Percentiles rank a stretch among this genome's conserved stretches.
Evolutionary conservation across 176 grass and related monocot genomes (phyloP).

Genomic region (Eragrostis nindensis): DNA sequence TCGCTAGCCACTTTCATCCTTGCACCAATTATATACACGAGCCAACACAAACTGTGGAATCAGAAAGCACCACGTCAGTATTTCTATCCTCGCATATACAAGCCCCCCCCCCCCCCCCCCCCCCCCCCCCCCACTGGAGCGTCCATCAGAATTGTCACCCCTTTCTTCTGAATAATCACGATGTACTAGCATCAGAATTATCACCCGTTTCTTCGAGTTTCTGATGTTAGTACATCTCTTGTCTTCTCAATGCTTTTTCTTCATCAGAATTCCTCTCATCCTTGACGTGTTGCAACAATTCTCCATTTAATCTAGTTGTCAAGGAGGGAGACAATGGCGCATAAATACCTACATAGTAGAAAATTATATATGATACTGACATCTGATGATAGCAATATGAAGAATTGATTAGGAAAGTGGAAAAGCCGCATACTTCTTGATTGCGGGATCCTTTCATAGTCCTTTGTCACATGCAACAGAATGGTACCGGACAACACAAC

Average conservation of each 20-base stretch:
- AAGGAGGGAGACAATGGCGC: conserved; percentile 79
- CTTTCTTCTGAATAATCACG: too few relatives aligned
- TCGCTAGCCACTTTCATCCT: neutral
- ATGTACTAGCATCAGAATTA: too few relatives aligned
- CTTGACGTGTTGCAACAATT: conserved; percentile 64
- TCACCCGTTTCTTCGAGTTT: neutral
- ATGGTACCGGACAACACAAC: conserved; percentile 92
- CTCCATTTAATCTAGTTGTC: conserved; percentile 75
- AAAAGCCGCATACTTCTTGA: conserved; percentile 51
- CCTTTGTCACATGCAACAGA: conserved; percentile 91
- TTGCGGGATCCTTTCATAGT: conserved; percentile 80
- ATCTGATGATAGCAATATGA: conserved; percentile 30
- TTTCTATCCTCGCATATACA: neutral
- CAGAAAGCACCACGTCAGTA: neutral
- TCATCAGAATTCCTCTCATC: conserved; percentile 51
- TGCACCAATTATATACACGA: conserved; percentile 37
- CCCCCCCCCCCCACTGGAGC: neutral
- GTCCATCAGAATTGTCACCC: too few relatives aligned
- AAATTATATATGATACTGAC: conserved; percentile 8
- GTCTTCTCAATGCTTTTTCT: conserved; percentile 69
- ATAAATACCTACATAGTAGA: conserved; percentile 58
- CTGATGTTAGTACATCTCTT: conserved; percentile 57
- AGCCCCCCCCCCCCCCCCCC: too few relatives aligned
- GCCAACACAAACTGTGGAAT: conserved; percentile 2
- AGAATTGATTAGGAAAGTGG: neutral